Conservation (phyloP, 2,329 filamentous ascomycete genomes). For the Zasmidium citrigriseum region DNA sequence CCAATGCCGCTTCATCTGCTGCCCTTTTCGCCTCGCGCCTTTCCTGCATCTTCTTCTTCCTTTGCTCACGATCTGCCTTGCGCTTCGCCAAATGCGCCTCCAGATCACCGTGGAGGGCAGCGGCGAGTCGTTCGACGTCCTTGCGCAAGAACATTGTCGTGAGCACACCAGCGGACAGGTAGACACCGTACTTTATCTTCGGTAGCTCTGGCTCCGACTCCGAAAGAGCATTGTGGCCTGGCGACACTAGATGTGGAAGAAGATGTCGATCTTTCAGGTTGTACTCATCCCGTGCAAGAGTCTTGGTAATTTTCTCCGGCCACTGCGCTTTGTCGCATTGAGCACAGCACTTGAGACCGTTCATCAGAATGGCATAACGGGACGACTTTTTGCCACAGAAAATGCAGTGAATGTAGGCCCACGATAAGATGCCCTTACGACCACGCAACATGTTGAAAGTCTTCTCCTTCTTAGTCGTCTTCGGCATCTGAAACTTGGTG, state of each 20-base stretch:
- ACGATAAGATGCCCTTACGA: slow-evolving; percentile 24
- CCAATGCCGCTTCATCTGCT: not conserved
- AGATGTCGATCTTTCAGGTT: slow-evolving; percentile 28
- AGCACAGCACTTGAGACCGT: slow-evolving; percentile 31
- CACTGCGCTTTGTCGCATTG: slow-evolving; percentile 32
- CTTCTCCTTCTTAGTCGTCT: slow-evolving; percentile 5
- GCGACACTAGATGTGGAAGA: slow-evolving; percentile 12
- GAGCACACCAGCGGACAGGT: slow-evolving; percentile 17
- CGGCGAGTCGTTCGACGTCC: slow-evolving; percentile 27
- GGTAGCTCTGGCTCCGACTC: no score
- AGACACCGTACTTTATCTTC: slow-evolving; percentile 27
- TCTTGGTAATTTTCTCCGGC: slow-evolving; percentile 35
- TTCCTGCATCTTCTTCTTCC: not conserved
- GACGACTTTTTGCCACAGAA: slow-evolving; percentile 33
- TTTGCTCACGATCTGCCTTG: not conserved
- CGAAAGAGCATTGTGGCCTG: not conserved
- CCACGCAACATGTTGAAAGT: slow-evolving; percentile 18
- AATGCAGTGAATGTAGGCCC: slow-evolving; percentile 28
- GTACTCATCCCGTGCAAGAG: slow-evolving; percentile 25
- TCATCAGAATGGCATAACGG: slow-evolving; percentile 31
- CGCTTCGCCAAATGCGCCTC: slow-evolving; percentile 17
- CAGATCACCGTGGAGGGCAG: slow-evolving; percentile 23
- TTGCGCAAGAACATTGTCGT: slow-evolving; percentile 32
- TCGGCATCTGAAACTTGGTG: slow-evolving; percentile 19
- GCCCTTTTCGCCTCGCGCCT: not conserved